A percentile compares a stretch with the other conserved stretches of the same genome.
Conservation (phyloP, 139 green algal species). For the Chlamydomonas incerta region DNA sequence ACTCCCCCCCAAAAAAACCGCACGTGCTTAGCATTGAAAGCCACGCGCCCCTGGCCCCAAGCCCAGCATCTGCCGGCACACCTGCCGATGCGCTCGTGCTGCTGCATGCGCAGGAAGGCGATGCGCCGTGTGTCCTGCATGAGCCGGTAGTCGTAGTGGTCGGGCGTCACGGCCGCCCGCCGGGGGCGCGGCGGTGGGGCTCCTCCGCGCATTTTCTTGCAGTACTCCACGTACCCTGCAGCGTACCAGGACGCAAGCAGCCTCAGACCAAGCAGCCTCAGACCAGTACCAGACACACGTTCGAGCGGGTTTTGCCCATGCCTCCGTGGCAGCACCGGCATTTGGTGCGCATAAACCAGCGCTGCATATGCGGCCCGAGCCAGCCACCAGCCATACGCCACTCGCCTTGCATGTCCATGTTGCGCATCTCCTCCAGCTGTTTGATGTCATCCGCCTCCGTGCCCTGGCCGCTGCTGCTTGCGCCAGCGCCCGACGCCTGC, state of each 20-base stretch:
- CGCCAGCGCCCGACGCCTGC: background rate
- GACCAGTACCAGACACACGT: too few species aligned
- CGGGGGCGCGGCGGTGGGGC: conserved; percentile 7
- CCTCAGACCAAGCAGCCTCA: too few species aligned
- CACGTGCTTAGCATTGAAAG: too few species aligned
- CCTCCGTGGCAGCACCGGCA: too few species aligned
- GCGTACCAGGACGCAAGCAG: too few species aligned
- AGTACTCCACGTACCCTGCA: conserved; percentile 40
- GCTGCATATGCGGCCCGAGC: too few species aligned
- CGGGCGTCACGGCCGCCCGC: background rate
- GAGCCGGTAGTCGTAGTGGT: conserved; percentile 5
- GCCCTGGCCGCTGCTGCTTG: background rate
- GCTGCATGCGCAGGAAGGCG: conserved; percentile 36
- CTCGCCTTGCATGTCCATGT: conserved; percentile 26
- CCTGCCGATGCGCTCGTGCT: conserved; percentile 51
- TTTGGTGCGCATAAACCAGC: too few species aligned
- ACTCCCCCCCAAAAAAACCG: too few species aligned
- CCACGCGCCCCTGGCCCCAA: too few species aligned
- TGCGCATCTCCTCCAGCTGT: conserved; percentile 24
- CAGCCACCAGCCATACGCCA: too few species aligned
- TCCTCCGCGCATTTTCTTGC: conserved; percentile 33
- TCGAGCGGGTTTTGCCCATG: too few species aligned
- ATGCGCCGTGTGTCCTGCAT: conserved; percentile 35
- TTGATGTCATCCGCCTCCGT: conserved; percentile 25
- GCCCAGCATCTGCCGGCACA: background rate